Percentiles rank a stretch among this genome's conserved stretches.
Conservation (phyloP, 2,329 filamentous ascomycete genomes). For the Ophiocordyceps camponoti-rufipedis region DNA sequence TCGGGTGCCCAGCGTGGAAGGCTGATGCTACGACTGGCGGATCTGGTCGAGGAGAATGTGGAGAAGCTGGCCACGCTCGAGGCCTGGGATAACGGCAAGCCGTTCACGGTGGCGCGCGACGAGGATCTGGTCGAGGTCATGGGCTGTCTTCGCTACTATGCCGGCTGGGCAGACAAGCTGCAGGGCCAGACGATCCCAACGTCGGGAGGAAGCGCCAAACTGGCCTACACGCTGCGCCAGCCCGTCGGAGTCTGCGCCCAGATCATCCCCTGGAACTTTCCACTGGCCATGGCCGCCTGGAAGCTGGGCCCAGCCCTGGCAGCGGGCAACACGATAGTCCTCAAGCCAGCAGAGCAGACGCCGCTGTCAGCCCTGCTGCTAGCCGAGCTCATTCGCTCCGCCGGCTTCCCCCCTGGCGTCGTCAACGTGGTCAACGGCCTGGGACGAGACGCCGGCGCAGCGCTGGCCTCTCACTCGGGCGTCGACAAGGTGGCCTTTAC, state of each 20-base stretch:
- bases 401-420: conserved; percentile 62
- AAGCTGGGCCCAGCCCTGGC: conserved; percentile 63
- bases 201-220: conserved; percentile 34
- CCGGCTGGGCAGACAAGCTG: conserved; percentile 84
- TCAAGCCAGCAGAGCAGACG: conserved; percentile 65
- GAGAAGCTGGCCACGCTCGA: conserved; percentile 68
- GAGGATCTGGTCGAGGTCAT: conserved; percentile 51
- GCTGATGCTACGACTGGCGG: conserved; percentile 57
- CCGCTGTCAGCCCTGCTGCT: conserved; percentile 52
- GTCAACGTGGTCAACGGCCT: conserved; percentile 63
- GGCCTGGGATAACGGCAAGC: conserved; percentile 78
- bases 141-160: conserved; percentile 55
- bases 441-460: conserved; percentile 61
- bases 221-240: neutral
- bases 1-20: conserved; percentile 51
- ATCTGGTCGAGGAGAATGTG: conserved; percentile 60
- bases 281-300: conserved; percentile 64
- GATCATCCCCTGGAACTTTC: conserved; percentile 85
- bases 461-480: conserved; percentile 59
- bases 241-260: conserved; percentile 61
- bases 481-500: conserved; percentile 75
- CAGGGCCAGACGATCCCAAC: conserved; percentile 75
- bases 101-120: conserved; percentile 54
- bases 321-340: conserved; percentile 51
- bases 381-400: conserved; percentile 49